Percentiles rank a stretch among this genome's conserved stretches.
Conservation (phyloP, 1,284 basidiomycete genomes). For the Grifola frondosa region DNA sequence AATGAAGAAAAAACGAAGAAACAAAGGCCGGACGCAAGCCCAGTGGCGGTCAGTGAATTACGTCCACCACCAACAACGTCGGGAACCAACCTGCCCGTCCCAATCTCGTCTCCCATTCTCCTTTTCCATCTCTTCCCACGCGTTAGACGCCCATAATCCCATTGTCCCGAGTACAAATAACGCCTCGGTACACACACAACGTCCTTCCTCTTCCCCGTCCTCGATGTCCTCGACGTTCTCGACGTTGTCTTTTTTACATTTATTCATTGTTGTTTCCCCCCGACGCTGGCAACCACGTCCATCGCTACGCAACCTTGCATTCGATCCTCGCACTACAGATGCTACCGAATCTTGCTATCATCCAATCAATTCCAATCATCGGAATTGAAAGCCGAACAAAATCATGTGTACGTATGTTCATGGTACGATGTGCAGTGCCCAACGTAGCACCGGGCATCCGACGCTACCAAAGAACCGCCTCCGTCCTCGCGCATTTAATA, state of each 20-base stretch:
- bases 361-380: no score
- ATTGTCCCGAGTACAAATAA: conserved; percentile 10
- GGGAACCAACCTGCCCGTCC: not conserved
- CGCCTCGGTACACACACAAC: conserved; percentile 14
- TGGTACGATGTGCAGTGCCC: no score
- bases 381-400: no score
- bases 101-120: not conserved
- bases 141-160: conserved; percentile 12
- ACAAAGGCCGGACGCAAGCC: conserved; percentile 16
- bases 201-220: conserved; percentile 11
- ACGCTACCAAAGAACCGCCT: no score
- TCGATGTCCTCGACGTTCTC: conserved; percentile 1
- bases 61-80: conserved; percentile 11
- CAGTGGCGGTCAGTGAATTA: conserved; percentile 26
- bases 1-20: conserved; percentile 28
- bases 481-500: no score
- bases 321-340: no score
- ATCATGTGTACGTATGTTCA: no score
- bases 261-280: no score
- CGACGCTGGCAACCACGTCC: no score
- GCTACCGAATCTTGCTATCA: no score
- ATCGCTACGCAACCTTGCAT: no score
- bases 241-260: conserved; percentile 1
- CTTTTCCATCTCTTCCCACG: conserved; percentile 7
- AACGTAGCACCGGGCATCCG: no score